A percentile compares a stretch with the other conserved stretches of the same genome.
phyloP scores from a whole-genome alignment of 2,329 filamentous ascomycete species.

The Fusarium incarnatum region DNA sequence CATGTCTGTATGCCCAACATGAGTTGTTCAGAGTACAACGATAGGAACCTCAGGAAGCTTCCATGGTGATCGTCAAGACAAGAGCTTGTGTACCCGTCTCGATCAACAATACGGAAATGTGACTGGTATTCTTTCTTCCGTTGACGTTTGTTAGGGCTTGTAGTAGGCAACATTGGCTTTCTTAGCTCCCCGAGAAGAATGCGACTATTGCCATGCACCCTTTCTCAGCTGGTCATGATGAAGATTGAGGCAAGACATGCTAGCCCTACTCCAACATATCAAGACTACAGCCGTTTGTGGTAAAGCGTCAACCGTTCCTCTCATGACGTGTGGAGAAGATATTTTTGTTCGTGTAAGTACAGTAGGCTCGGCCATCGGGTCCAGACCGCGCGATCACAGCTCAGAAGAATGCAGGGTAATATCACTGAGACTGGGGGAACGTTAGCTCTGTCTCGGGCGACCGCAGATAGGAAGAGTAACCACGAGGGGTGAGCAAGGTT shows the following conservation, averaged over 20 bases:
- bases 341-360: conserved; percentile 1
- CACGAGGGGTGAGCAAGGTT: conserved; percentile 21
- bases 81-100: neutral
- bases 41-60: neutral
- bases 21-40: conserved; percentile 12
- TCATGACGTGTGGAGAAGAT: conserved; percentile 18
- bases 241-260: conserved; percentile 22
- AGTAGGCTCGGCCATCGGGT: conserved; percentile 2
- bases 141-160: conserved; percentile 1
- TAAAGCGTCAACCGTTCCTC: conserved; percentile 9
- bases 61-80: neutral
- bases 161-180: conserved; percentile 5
- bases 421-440: conserved; percentile 15
- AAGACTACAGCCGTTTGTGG: conserved; percentile 11
- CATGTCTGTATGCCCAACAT: conserved; percentile 29
- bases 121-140: neutral
- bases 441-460: conserved; percentile 35
- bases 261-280: no score
- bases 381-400: conserved; percentile 17
- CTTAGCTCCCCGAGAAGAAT: conserved; percentile 12
- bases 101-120: neutral
- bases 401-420: conserved; percentile 31
- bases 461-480: neutral
- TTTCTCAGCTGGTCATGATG: conserved; percentile 25
- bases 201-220: conserved; percentile 17